Conservation (phyloP, 164 flowering plant genomes). For the Macadamia tetraphylla region DNA sequence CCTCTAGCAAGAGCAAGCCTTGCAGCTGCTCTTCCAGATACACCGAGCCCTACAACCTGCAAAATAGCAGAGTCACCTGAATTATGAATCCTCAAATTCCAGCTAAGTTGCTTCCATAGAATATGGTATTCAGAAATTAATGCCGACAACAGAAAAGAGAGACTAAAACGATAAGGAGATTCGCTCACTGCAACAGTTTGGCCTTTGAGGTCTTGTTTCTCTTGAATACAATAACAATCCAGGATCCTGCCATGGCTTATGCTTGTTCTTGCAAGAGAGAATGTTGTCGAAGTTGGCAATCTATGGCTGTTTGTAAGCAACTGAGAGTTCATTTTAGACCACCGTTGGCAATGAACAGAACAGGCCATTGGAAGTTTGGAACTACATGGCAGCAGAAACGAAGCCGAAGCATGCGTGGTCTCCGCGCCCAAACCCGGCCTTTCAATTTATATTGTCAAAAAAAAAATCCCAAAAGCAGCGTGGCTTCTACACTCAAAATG, state of each 20-base stretch:
- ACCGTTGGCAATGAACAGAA: too few relatives aligned
- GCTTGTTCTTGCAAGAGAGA: background rate
- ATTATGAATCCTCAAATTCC: background rate
- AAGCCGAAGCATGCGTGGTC: too few relatives aligned
- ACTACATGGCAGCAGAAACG: too few relatives aligned
- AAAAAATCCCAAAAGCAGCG: too few relatives aligned
- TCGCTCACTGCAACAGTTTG: conserved; percentile 27
- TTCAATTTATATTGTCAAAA: too few relatives aligned
- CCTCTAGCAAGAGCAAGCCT: conserved; percentile 45
- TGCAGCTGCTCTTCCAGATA: conserved; percentile 37
- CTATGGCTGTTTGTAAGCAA: too few relatives aligned
- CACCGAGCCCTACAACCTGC: conserved; percentile 39
- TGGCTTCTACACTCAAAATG: too few relatives aligned
- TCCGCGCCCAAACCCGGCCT: too few relatives aligned
- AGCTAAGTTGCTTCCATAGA: background rate
- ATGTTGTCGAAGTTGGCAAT: too few relatives aligned
- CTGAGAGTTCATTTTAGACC: too few relatives aligned
- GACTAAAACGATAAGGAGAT: background rate
- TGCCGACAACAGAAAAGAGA: background rate
- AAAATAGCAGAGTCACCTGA: background rate
- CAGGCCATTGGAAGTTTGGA: too few relatives aligned
- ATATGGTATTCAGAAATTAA: background rate
- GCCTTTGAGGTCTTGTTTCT: conserved; percentile 25
- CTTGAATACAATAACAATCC: conserved; percentile 7
- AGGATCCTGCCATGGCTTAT: background rate